These are phyloP conservation scores for Monosporozyma servazzii DNA, from an alignment of 805 yeast genomes.

Conservation along the genomic window DNA sequence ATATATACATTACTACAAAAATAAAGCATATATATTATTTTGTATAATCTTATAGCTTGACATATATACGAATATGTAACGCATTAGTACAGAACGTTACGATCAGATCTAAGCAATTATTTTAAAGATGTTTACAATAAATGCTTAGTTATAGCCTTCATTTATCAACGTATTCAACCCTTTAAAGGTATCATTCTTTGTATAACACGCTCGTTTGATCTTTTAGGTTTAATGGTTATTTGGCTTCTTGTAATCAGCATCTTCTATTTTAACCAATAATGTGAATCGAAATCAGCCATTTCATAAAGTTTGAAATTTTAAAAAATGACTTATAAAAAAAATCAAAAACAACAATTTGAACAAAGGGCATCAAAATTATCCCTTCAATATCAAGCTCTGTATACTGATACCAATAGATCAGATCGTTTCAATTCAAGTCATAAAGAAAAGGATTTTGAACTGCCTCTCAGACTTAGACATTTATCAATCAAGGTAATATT, in stretches of 20 bases:
- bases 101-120: too few relatives aligned
- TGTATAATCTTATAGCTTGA: too few relatives aligned
- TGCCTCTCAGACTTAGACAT: not conserved
- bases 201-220: too few relatives aligned
- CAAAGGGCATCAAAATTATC: not conserved
- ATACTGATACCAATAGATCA: not conserved
- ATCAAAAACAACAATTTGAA: not conserved
- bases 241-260: not conserved
- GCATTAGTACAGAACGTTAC: too few relatives aligned
- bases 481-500: not conserved
- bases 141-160: too few relatives aligned
- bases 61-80: too few relatives aligned
- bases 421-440: not conserved
- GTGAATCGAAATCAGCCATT: not conserved
- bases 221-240: not conserved
- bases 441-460: not conserved
- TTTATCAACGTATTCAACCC: too few relatives aligned
- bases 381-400: not conserved
- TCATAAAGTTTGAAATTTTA: not conserved
- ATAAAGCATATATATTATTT: too few relatives aligned
- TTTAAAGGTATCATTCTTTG: too few relatives aligned
- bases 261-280: not conserved
- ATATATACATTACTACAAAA: too few relatives aligned
- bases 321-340: not conserved
- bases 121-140: too few relatives aligned